A percentile compares a stretch with the other conserved stretches of the same genome.
phyloP scores from a whole-genome alignment of 768 basidiomycete genomes.

The Leccinellum albellum region DNA sequence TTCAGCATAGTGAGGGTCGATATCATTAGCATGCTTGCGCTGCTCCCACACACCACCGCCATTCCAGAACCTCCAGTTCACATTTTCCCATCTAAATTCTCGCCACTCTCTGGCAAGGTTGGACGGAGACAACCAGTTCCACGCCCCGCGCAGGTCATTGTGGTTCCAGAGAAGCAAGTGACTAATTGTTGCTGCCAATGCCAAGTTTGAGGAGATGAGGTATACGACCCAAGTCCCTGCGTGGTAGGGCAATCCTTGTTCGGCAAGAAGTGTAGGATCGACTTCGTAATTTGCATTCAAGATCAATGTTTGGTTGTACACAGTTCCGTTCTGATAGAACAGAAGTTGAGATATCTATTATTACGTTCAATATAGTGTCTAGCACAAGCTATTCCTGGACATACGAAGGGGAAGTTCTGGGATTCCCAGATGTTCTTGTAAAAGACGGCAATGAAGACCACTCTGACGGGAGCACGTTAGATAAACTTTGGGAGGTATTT shows the following conservation, averaged over 20 bases:
- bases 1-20: conserved; percentile 55
- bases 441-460: conserved; percentile 35
- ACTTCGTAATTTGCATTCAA: conserved; percentile 50
- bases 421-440: conserved; percentile 54
- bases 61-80: conserved; percentile 40
- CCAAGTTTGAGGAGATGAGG: conserved; percentile 15
- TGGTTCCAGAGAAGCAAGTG: conserved; percentile 54
- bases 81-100: conserved; percentile 25
- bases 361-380: background rate
- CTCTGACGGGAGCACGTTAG: conserved; percentile 17
- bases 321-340: conserved; percentile 49
- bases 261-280: conserved; percentile 45
- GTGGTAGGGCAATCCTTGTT: conserved; percentile 35
- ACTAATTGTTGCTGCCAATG: conserved; percentile 46
- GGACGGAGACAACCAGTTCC: conserved; percentile 43
- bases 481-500: background rate
- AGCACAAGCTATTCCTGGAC: conserved; percentile 25
- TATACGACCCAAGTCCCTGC: conserved; percentile 24
- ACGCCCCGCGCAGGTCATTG: conserved; percentile 43
- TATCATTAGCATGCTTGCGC: conserved; percentile 35
- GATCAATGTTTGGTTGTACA: conserved; percentile 51
- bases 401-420: conserved; percentile 56
- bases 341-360: conserved; percentile 43
- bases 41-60: conserved; percentile 16
- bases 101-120: conserved; percentile 23